Percentiles rank a stretch among this genome's conserved stretches.
Conservation (phyloP, 371 early-diverging fungal species). For the Mortierella sp. region DNA sequence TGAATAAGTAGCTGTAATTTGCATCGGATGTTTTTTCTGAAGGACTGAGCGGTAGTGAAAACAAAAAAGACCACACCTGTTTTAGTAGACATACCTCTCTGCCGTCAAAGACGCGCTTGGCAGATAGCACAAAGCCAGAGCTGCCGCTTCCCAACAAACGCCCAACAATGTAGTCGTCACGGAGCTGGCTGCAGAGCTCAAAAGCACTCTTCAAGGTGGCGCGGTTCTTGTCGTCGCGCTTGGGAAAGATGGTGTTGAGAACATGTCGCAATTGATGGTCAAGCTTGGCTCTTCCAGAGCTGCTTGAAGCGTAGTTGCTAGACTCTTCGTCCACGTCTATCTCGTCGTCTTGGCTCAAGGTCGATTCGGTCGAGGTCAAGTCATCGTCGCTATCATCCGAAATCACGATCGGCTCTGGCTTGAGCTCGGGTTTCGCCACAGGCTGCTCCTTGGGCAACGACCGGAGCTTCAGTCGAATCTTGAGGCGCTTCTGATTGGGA, state of each 20-base stretch:
- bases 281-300: slow-evolving; percentile 22
- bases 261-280: slow-evolving; percentile 25
- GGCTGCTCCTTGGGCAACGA: neutral
- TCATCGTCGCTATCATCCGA: slow-evolving; percentile 16
- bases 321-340: neutral
- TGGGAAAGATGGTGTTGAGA: slow-evolving; percentile 45
- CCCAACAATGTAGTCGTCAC: slow-evolving; percentile 36
- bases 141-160: slow-evolving; percentile 45
- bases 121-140: slow-evolving; percentile 44
- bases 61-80: neutral
- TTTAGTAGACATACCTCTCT: slow-evolving; percentile 21
- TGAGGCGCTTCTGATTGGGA: slow-evolving; percentile 11
- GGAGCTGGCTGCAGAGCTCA: slow-evolving; percentile 30
- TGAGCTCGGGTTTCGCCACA: neutral
- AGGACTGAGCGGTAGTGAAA: neutral
- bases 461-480: slow-evolving; percentile 11
- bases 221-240: slow-evolving; percentile 23
- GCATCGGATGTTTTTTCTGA: neutral
- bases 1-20: neutral
- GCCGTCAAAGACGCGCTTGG: slow-evolving; percentile 37
- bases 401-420: slow-evolving; percentile 4
- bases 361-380: slow-evolving; percentile 6
- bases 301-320: neutral
- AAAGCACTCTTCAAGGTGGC: slow-evolving; percentile 34
- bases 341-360: neutral